These are phyloP conservation scores for Monilinia vaccinii-corymbosi DNA, from an alignment of 2,329 filamentous ascomycete genomes.

Conservation along the genomic window DNA sequence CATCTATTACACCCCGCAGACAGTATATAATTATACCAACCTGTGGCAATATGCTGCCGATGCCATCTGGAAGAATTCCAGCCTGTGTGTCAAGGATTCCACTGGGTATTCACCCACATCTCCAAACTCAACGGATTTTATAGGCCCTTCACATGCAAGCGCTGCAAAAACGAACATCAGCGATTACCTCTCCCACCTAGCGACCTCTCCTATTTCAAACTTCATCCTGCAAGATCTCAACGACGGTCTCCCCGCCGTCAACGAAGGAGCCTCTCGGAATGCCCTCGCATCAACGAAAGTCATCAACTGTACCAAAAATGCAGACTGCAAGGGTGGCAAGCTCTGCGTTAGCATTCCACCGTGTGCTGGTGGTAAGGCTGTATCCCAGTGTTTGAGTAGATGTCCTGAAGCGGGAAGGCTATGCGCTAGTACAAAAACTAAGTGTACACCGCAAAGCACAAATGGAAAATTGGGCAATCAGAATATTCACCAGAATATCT, in stretches of 20 bases:
- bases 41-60: constrained; percentile 40
- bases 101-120: constrained; percentile 12
- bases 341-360: background rate
- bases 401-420: background rate
- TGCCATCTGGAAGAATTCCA: constrained; percentile 33
- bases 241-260: background rate
- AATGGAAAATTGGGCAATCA: background rate
- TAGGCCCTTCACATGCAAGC: background rate
- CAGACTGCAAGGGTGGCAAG: background rate
- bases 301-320: background rate
- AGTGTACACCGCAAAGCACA: background rate
- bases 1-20: constrained; percentile 47
- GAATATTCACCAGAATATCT: background rate
- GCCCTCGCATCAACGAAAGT: background rate
- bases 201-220: constrained; percentile 5
- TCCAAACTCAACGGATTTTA: background rate
- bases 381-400: constrained; percentile 1
- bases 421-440: background rate
- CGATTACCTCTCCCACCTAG: background rate
- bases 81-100: constrained; percentile 24
- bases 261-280: background rate
- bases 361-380: background rate
- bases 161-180: background rate
- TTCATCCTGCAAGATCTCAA: constrained; percentile 4
- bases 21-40: constrained; percentile 38